Base-by-base conservation (phyloP, 2,329 filamentous ascomycete genomes). In the Calonectria ilicicola region DNA sequence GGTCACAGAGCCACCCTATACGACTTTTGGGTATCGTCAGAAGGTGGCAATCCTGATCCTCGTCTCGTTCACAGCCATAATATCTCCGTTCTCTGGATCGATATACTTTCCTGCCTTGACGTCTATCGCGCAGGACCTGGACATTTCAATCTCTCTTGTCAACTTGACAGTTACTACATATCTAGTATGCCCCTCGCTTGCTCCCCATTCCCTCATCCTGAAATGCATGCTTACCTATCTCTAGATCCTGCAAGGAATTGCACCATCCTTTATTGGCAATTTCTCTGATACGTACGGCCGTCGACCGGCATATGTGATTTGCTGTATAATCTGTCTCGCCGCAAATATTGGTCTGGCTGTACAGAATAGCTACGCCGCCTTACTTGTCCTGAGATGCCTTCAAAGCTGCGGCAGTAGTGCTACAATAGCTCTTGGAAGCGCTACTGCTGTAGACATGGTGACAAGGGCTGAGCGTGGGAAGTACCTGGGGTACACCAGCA, bases 381-480 rank as follows among this genome's bases (percentile, higher is more conserved):
- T 89, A 47, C 80, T 89, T 70, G 78, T 85, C 14, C 85, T 89
- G 49, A 83, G 88, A 35, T 85, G 82, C 4, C 60, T 89, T 8
- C 88, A 89, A 78, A 84, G 85, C 21, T 84, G 84, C 12, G 87
- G 87, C 10, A 86, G 85, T 75, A 84, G 86, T 7, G 85, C 85
- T 1, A 87, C 65, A 15, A 63, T 69, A 35, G 70, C 72, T 5
- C 46, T 73, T 75, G 80, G 80, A 9, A 80, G 80, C 42, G 82
- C 78, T 5, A 77, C 81, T 1, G 81, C 82, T 4, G 80, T 80
- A 17, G 82, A 83, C 53, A 77, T 83, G 2, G 73, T 80, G 1
- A 76, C 79, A 1, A 76, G 76, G 0, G 73, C 76, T 1, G 79
- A 82, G 47, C 75, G 81, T 51, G 80, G 80, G 12, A 72, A 70